These are phyloP conservation scores for Xylaria nigripes DNA, from an alignment of 495 filamentous ascomycete genomes.

Conservation along the genomic window DNA sequence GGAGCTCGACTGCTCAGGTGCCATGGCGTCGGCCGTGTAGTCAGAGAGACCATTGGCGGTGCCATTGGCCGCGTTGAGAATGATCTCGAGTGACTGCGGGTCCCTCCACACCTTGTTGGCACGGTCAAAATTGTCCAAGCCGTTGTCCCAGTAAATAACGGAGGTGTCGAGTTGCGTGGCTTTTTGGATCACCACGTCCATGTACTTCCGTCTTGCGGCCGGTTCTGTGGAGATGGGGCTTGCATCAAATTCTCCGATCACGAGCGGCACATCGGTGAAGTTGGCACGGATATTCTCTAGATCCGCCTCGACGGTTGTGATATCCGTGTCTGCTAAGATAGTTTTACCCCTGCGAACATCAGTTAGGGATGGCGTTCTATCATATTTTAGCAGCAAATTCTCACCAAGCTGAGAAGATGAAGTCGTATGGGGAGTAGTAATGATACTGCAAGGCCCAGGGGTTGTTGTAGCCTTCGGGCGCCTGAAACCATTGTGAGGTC, in stretches of 20 bases:
- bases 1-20: constrained; percentile 38
- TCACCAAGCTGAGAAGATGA: constrained; percentile 21
- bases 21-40: constrained; percentile 41
- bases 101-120: constrained; percentile 43
- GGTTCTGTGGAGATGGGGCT: constrained; percentile 37
- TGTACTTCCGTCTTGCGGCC: constrained; percentile 51
- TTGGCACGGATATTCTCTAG: constrained; percentile 44
- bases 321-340: constrained; percentile 48
- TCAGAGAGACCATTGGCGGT: constrained; percentile 45
- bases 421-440: constrained; percentile 51
- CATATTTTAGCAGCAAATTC: constrained; percentile 18
- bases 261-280: constrained; percentile 46
- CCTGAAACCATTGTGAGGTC: constrained; percentile 47
- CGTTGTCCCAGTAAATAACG: constrained; percentile 53
- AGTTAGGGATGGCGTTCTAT: constrained; percentile 23
- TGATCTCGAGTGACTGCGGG: constrained; percentile 37
- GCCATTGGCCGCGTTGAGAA: constrained; percentile 36
- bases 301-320: constrained; percentile 41
- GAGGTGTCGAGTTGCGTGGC: constrained; percentile 39
- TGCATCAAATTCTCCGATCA: constrained; percentile 54
- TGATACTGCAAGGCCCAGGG: constrained; percentile 58
- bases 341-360: constrained; percentile 48
- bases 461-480: constrained; percentile 42
- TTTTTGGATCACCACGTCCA: constrained; percentile 44
- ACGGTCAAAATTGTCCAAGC: constrained; percentile 41